Conservation (phyloP, 306 rosid species). For the Astragalus glycyphyllos region DNA sequence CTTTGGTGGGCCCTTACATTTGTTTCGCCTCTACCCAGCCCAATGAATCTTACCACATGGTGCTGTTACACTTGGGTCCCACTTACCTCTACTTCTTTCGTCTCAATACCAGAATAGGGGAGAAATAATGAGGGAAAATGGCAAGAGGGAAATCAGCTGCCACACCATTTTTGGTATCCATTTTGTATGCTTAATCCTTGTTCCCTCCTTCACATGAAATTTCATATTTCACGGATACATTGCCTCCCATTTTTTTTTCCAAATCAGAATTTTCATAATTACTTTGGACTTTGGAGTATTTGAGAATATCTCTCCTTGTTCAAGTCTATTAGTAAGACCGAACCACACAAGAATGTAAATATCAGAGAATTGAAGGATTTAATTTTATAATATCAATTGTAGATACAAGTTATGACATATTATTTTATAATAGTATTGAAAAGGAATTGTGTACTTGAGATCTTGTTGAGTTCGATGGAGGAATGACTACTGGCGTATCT, state of each 20-base stretch:
- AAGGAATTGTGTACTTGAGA: too few relatives aligned
- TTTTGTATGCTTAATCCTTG: neutral
- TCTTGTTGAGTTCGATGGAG: too few relatives aligned
- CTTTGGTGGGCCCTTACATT: conserved; percentile 51
- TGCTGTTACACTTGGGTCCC: conserved; percentile 58
- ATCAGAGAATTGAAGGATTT: too few relatives aligned
- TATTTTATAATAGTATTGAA: too few relatives aligned
- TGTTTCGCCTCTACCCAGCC: conserved; percentile 28
- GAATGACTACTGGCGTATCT: too few relatives aligned
- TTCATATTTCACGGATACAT: neutral
- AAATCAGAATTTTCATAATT: too few relatives aligned
- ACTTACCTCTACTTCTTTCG: conserved; percentile 27
- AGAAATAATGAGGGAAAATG: neutral
- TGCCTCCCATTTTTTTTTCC: neutral
- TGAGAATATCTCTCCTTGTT: too few relatives aligned
- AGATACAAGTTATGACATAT: too few relatives aligned
- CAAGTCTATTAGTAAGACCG: too few relatives aligned
- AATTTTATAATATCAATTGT: too few relatives aligned
- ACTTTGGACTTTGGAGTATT: too few relatives aligned
- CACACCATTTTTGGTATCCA: conserved; percentile 25
- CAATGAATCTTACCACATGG: conserved; percentile 70
- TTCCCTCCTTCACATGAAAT: neutral
- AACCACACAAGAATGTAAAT: too few relatives aligned
- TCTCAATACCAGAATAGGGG: conserved; percentile 4
- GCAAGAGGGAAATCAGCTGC: neutral